Base-by-base conservation (phyloP, 23 red algal genomes). In the Gracilariopsis chorda region DNA sequence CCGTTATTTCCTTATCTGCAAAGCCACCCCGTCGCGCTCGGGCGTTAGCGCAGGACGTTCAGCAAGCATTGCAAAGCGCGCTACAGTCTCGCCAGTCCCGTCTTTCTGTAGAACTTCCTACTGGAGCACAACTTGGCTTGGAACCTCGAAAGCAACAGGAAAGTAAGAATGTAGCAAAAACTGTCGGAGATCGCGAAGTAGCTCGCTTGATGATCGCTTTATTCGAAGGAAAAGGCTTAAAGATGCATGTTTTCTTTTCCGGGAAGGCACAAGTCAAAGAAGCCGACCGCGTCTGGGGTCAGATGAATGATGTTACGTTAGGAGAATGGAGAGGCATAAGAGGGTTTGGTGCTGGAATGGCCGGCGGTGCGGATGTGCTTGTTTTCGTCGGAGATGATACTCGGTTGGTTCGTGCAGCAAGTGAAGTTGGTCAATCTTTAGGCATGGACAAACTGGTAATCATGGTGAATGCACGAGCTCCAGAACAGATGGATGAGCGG, bases 71-170 rank as follows among this genome's bases (percentile, higher is more conserved):
- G 29, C 84, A 88, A 77, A 27, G 27, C 17, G 68, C 65, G 27
- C 44, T 88, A 35, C 46, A 44, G 23, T 62, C 83, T 33, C 83
- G 84, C n/a, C 65, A 59, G 5, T 77, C 67, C 21, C 84, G 84
- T 19, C 47, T 88, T 17, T 24, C 21, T 20, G 17, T 88, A 29
- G 7, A 45, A 14, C 84, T 88, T 25, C 84, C 84, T 21, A 7
- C 19, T 5, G 84, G 46, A 29, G 48, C 68, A 23, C 47, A 63
- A 32, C 84, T 88, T 14, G 84, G 62, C 4, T 12, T 42, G 14
- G 84, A 77, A 12, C 20, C 9, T 3, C 23, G 83, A 3, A 41
- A 33, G 7, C 19, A 14, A 20, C 47, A 41, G 19, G 64, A 46
- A 23, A 19, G 58, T 21, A 17, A 12, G 13, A 28, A 12, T 27